phyloP scores from a whole-genome alignment of 192 early-diverging fungal species.

The Backusella tarrabulga region DNA sequence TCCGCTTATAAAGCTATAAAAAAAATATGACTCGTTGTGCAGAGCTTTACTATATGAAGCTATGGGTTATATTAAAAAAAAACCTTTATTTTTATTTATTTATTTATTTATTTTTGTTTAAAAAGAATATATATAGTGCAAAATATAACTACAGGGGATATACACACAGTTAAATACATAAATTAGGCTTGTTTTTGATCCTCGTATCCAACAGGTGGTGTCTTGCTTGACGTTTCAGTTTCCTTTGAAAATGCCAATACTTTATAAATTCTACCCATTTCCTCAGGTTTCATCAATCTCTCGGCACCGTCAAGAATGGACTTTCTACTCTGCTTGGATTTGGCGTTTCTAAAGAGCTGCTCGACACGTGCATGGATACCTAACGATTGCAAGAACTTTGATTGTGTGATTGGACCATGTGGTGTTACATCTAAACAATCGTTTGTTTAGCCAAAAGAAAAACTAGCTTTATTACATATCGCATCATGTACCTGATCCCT shows the following conservation, averaged over 20 bases:
- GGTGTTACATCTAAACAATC: conserved; percentile 30
- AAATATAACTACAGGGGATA: neutral
- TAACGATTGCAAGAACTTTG: conserved; percentile 69
- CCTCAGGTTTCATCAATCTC: conserved; percentile 68
- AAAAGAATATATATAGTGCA: too few relatives aligned
- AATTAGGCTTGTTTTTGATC: neutral
- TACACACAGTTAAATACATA: neutral
- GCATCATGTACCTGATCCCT: neutral
- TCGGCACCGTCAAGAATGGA: conserved; percentile 68
- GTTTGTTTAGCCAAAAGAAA: neutral
- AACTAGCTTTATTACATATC: neutral
- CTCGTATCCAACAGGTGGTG: neutral
- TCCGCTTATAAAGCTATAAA: too few relatives aligned
- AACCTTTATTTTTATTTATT: too few relatives aligned
- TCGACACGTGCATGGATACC: conserved; percentile 77
- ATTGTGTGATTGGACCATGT: conserved; percentile 82
- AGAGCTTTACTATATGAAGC: too few relatives aligned
- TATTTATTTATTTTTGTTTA: too few relatives aligned
- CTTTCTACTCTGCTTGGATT: conserved; percentile 48
- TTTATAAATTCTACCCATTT: conserved; percentile 92
- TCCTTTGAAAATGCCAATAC: conserved; percentile 51
- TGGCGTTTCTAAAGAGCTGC: conserved; percentile 62
- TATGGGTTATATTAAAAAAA: too few relatives aligned
- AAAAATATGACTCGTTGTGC: too few relatives aligned
- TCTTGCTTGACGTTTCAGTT: neutral